phyloP scores from a whole-genome alignment of 1,139 yeast genomes.

The Yamadazyma oceani region DNA sequence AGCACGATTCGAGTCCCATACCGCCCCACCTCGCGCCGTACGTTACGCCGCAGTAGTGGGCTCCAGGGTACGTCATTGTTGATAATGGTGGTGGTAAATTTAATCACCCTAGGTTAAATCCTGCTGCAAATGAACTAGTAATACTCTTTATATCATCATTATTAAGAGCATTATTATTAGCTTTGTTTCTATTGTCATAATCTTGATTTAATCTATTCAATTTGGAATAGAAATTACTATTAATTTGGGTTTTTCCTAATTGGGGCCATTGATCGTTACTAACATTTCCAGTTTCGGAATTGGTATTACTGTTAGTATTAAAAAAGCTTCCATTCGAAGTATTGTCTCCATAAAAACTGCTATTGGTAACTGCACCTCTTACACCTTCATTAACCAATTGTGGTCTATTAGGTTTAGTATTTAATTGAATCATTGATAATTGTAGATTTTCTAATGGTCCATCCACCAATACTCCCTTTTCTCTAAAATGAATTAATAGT shows the following conservation, averaged over 20 bases:
- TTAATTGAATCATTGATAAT: conserved; percentile 64
- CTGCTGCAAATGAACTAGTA: conserved; percentile 48
- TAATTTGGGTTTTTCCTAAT: conserved; percentile 22
- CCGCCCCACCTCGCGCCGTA: no score
- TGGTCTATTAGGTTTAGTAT: conserved; percentile 6
- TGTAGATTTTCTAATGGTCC: conserved; percentile 86
- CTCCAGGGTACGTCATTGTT: no score
- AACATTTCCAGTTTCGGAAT: background rate
- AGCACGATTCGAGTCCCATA: no score
- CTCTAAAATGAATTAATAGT: conserved; percentile 74
- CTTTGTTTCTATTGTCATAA: conserved; percentile 23
- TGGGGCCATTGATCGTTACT: conserved; percentile 25
- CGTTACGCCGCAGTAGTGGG: no score
- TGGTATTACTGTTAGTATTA: no score
- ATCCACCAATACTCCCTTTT: conserved; percentile 85
- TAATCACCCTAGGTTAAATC: conserved; percentile 27
- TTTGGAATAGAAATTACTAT: conserved; percentile 44
- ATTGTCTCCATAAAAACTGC: background rate
- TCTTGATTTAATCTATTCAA: conserved; percentile 31
- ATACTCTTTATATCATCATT: conserved; percentile 52
- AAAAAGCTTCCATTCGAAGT: no score
- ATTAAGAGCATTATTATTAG: conserved; percentile 20
- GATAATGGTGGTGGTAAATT: no score
- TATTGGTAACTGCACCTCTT: background rate
- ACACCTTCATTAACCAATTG: background rate